A percentile compares a stretch with the other conserved stretches of the same genome.
Conservation (phyloP, 2,329 filamentous ascomycete genomes). For the Neonectria faginata region DNA sequence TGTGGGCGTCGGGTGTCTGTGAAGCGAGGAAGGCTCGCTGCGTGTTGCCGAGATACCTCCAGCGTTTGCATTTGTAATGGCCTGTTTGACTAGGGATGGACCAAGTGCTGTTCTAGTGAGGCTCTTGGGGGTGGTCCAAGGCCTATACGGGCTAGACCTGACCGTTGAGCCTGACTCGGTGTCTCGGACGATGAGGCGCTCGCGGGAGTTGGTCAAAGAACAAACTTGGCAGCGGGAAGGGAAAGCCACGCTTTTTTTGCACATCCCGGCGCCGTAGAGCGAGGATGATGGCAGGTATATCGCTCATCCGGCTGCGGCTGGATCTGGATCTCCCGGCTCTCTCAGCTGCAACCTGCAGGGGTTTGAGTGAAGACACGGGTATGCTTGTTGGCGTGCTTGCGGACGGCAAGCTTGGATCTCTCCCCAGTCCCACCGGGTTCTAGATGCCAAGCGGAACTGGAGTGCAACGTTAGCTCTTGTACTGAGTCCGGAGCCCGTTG, state of each 20-base stretch:
- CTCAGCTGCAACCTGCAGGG: conserved; percentile 13
- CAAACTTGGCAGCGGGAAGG: neutral
- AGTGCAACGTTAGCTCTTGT: conserved; percentile 20
- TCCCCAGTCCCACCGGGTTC: conserved; percentile 2
- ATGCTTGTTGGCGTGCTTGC: conserved; percentile 1
- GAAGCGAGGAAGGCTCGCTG: neutral
- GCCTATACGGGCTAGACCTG: neutral
- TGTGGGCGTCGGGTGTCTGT: neutral
- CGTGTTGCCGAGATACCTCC: neutral
- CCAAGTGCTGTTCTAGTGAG: neutral
- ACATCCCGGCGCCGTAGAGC: conserved; percentile 3
- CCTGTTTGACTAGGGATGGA: neutral
- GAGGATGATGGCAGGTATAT: conserved; percentile 9
- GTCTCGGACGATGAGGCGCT: neutral
- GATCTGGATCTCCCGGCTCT: conserved; percentile 26
- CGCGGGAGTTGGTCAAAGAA: neutral
- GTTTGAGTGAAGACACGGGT: neutral
- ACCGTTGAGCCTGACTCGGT: neutral
- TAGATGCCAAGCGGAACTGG: neutral
- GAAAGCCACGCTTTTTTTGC: neutral
- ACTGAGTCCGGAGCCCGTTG: neutral
- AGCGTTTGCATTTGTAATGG: too few species aligned
- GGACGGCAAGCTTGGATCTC: conserved; percentile 21
- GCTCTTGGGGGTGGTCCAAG: neutral
- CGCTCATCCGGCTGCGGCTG: conserved; percentile 20